Evolutionary conservation across 805 yeast genomes (phyloP), one percentile per base, ranked within the genome.

Genomic region (Cyberlindnera euphorbiae): DNA sequence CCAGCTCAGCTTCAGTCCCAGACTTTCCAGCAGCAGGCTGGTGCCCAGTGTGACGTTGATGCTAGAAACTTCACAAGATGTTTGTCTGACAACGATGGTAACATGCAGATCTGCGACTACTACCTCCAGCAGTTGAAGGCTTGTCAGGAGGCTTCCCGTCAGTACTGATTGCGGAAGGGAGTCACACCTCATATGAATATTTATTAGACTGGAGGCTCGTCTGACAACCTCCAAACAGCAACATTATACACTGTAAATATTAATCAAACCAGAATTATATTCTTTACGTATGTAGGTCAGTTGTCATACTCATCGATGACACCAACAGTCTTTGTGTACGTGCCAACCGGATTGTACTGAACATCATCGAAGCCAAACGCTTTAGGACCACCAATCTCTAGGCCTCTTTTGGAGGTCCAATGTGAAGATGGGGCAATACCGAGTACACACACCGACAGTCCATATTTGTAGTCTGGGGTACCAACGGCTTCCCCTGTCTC

Each of bases 41-140:
- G 67, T 30, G 69, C 67, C 42, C 70, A 73, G 37, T 93, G 98
- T 71, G 97, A 90, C 48, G 81, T 73, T 32, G 97, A 88, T 60
- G 97, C 98, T 37, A 82, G 93, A 71, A 79, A 77, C 66, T 87
- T 93, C 71, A 90, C 98, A 49, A 83, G 85, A 71, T 93, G 98
- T 72, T 71, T 93, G 59, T 93, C 83, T 58, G 96, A 87, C 53
- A 87, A 93, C 67, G 70, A 73, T 49, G 98, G 98, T 52, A 88
- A 93, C 76, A 84, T 86, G 86, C 96, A 89, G 68, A 81, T 84
- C 50, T 93, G 98, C 69, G 97, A 89, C 58, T 93, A 76, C 77
- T 93, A 93, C 68, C 73, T 93, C 67, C 97, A 93, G 69, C 97
- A 90, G 70, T 79, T 93, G 63, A 90, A 85, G 71, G 94, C 97